Base-by-base conservation (phyloP, 768 basidiomycete species). In the Pisolithus tinctorius region DNA sequence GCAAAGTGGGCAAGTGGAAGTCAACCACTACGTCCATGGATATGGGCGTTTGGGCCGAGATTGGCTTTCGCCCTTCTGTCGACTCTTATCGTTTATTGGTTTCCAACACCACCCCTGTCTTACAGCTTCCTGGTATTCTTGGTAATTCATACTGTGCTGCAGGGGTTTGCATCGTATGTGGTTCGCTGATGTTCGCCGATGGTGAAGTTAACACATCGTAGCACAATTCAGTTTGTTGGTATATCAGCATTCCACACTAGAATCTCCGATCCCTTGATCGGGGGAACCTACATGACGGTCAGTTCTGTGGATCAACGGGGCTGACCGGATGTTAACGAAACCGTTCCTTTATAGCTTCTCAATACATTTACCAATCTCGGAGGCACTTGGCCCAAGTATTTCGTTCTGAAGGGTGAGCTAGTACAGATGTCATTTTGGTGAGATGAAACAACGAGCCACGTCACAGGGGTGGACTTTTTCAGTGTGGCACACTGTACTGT, bases 211-310 rank as follows among this genome's bases (percentile, higher is more conserved):
- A 46, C 37, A 39, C 26, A 20, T 49, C 3, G 27, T 52, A 95
- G 95, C 43, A 97, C 95, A 4, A 85, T 98, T n/a, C 95, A 99
- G 68, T 99, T 98, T 63, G 95, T 97, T 17, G 93, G 96, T 8
- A 93, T 98, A 55, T 91, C 93, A n/a, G 96, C 96, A 3, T 99
- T 98, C 78, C 96, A 98, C 61, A 97, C 93, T 3, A 82, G 88
- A 49, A 84, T 99, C 36, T 93, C 96, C 0, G 96, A 99, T 63
- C 96, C 96, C 0, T 63, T 96, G 11, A 96, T 99, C 48, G 96
- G 96, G 27, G 96, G 96, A 47, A 99, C 96, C 0, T 99, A 99
- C 68, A 99, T 99, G 96, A 99, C 96, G 11, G 94, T 93, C 83
- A 70, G 29, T 9, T 26, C 44, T 31, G 26, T 29, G 23, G 17